Evolutionary conservation across 2,329 filamentous ascomycete genomes (phyloP).

Genomic region (Trichophyton simii): DNA sequence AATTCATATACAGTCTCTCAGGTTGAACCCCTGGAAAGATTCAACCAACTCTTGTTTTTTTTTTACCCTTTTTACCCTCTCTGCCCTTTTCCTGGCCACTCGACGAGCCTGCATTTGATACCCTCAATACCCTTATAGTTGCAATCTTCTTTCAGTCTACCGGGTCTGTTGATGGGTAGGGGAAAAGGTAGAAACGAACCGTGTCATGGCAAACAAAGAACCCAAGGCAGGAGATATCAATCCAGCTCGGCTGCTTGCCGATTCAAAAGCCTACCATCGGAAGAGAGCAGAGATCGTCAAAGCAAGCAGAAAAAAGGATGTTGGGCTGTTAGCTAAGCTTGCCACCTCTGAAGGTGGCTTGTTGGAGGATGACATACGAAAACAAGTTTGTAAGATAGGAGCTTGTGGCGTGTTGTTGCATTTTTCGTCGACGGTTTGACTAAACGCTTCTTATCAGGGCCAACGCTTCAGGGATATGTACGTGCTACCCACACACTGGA

Average conservation of each 20-base stretch:
- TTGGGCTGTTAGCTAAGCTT: constrained; percentile 44
- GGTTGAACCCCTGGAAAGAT: no score
- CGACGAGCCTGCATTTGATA: neutral
- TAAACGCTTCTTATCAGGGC: constrained; percentile 14
- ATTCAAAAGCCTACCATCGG: neutral
- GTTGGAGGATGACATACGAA: constrained; percentile 54
- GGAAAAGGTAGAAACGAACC: neutral
- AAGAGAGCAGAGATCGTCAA: constrained; percentile 42
- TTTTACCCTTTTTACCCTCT: no score
- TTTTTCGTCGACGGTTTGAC: neutral
- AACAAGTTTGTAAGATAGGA: constrained; percentile 56
- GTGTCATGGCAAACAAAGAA: neutral
- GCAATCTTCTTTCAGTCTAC: no score
- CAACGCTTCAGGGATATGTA: constrained; percentile 36
- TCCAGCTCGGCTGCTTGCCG: neutral
- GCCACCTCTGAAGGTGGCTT: constrained; percentile 56
- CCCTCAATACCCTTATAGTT: neutral
- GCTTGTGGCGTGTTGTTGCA: neutral
- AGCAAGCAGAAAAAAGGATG: constrained; percentile 49
- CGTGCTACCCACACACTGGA: constrained; percentile 11
- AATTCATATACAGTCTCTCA: neutral
- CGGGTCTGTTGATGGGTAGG: no score
- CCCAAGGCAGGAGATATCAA: neutral
- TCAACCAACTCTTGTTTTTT: no score
- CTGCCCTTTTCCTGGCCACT: neutral